Base-by-base conservation (phyloP, 176 grass and related monocot genomes). In the Oryza punctata region DNA sequence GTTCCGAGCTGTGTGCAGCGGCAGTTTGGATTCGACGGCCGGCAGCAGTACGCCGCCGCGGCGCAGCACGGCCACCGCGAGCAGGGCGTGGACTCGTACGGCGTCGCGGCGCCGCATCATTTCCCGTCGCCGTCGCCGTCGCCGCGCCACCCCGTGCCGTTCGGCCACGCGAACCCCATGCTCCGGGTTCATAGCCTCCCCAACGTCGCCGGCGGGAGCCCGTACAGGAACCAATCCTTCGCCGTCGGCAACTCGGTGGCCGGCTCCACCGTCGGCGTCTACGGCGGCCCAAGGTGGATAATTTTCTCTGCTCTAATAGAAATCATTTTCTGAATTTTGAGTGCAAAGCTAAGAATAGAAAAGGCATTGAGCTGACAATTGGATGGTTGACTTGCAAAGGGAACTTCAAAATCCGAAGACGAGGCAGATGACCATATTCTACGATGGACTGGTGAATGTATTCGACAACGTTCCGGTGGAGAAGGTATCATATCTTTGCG, bases 391-490 rank as follows among this genome's bases (percentile, higher is more conserved):
- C 70, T 59, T 79, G 38, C 1, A 65, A 28, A 95, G 96, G 87
- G 75, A 88, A 78, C 65, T 75, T 10, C 67, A 79, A 3, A 90
- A 80, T 41, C 80, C 82, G 11, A 78, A 76, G 71, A 57, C 63
- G 6, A 69, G 81, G 12, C 91, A 92, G 28, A 63, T 99, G 81
- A 99, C 96, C 0, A 96, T 99, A 70, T 96, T 99, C 89, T 99
- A 96, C 46, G 73, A 82, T 10, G 93, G 96, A 12, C 52, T 54
- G 8, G 93, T 99, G 67, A 96, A 90, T 77, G 93, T 95, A 19
- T 99, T 90, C 16, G 91, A 96, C 24, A 87, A 94, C 28, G 77
- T 94, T 70, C 78, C 93, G 1, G 46, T 90, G 29, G 93, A 94
- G 12, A 96, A 94, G 93, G 92, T 98, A 88, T 3, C 4, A 4